Evolutionary conservation across 2,329 filamentous ascomycete genomes (phyloP), one percentile per base, ranked within the genome.

Genomic region (Cercospora sp.): DNA sequence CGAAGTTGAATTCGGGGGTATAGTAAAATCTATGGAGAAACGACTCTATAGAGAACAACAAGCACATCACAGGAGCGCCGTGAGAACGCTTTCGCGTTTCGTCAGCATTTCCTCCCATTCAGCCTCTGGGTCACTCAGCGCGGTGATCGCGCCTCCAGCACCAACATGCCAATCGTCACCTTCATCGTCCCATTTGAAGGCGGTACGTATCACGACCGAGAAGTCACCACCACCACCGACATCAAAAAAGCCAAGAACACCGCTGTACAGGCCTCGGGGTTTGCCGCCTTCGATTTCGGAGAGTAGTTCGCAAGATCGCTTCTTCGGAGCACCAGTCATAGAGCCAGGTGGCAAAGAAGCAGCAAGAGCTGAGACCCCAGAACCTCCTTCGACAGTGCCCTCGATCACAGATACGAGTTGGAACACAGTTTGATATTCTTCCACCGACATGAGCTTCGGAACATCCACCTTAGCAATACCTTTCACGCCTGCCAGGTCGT

Each of bases 271-370:
- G 34, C 92, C 89, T 62, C 94, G 84, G 73, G 89, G 86, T 66
- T 82, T 80, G 3, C 83, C 78, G 18, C 80, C 81, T 79, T 97
- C 94, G 51, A 97, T 85, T 3, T 84, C 81, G 68, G 85, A 84
- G 21, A 98, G 83, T 58, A 97, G 86, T 82, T 97, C 90, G 78
- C 94, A 97, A 71, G 91, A 94, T 59, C 94, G 87, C 80, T 94
- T 94, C 83, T 98, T 98, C 0, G 94, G 95, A 0, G 94, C 94
- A 6, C 95, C 95, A 1, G 94, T 98, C 95, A 98, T 98, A 75
- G 91, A 94, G 0, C 95, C 94, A 0, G 95, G 93, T 0, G 95
- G 94, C 0, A 98, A 84, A 59, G 89, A 91, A 6, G 89, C 86
- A 0, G 90, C 87, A 0, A 98, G 86, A 3, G 94, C 90, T 68